Conservation (phyloP, 1,284 basidiomycete species). For the Cerrena zonata region DNA sequence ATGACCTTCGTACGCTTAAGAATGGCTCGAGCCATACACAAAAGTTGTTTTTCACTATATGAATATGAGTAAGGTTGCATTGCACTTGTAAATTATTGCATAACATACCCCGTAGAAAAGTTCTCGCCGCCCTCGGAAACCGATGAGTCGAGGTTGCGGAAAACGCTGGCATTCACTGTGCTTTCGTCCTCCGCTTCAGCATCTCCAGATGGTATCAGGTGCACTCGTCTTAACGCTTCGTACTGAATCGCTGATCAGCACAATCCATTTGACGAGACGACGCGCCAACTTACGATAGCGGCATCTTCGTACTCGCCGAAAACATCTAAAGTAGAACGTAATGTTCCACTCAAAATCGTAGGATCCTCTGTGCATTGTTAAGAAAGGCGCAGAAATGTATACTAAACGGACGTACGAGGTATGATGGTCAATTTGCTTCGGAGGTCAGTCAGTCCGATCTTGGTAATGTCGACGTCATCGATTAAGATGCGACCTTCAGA, state of each 20-base stretch:
- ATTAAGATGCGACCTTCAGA: conserved; percentile 77
- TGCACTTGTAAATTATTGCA: conserved; percentile 3
- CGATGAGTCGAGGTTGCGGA: conserved; percentile 77
- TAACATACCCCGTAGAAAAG: conserved; percentile 76
- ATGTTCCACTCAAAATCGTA: conserved; percentile 79
- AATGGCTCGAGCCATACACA: conserved; percentile 82
- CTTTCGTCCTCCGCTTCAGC: conserved; percentile 46
- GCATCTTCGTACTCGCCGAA: conserved; percentile 84
- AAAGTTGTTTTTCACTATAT: conserved; percentile 69
- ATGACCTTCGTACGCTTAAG: conserved; percentile 70
- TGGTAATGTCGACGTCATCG: conserved; percentile 83
- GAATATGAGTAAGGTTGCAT: background rate
- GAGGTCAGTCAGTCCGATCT: conserved; percentile 83
- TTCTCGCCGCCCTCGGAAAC: conserved; percentile 91
- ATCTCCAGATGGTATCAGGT: conserved; percentile 67
- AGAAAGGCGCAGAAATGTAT: background rate
- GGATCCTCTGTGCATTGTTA: conserved; percentile 63
- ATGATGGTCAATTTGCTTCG: conserved; percentile 86
- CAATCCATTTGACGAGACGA: background rate
- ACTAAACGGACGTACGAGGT: conserved; percentile 53
- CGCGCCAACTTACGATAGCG: conserved; percentile 60
- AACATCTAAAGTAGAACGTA: conserved; percentile 87
- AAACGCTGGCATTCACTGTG: conserved; percentile 74
- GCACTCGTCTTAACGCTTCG: conserved; percentile 82
- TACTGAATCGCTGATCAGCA: conserved; percentile 41